Conservation (phyloP, 805 yeast species). For the Yamadazyma paraphyllophila region DNA sequence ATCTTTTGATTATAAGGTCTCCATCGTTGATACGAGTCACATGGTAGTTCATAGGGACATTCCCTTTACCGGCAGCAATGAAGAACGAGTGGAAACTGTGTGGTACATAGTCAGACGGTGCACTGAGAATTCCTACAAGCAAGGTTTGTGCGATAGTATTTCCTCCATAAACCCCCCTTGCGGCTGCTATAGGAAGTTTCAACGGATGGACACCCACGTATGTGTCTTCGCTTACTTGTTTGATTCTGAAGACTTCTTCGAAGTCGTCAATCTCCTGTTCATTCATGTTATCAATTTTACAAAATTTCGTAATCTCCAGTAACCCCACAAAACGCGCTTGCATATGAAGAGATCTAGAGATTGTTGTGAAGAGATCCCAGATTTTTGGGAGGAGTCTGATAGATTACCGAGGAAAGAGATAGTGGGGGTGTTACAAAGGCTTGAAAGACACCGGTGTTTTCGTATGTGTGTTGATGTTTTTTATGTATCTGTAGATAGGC, state of each 20-base stretch:
- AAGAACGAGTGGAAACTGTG: conserved; percentile 64
- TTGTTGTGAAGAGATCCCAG: no score
- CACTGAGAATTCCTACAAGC: conserved; percentile 54
- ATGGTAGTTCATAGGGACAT: conserved; percentile 47
- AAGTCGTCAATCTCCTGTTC: conserved; percentile 3
- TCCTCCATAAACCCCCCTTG: conserved; percentile 73
- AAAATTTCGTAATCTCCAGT: no score
- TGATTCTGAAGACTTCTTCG: conserved; percentile 33
- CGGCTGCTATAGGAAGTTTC: conserved; percentile 39
- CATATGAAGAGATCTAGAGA: no score
- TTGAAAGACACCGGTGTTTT: no score
- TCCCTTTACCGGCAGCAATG: conserved; percentile 50
- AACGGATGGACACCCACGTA: conserved; percentile 37
- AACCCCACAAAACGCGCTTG: no score
- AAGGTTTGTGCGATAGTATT: conserved; percentile 64
- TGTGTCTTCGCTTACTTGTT: conserved; percentile 21
- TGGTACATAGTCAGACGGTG: conserved; percentile 42
- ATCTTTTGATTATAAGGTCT: conserved; percentile 49
- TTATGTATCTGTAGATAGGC: no score
- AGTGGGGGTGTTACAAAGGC: no score
- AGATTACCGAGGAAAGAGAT: no score
- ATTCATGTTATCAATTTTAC: background rate
- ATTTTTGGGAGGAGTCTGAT: no score
- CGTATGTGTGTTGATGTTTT: no score
- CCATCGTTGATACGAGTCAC: conserved; percentile 55